Conservation (phyloP, 2,329 filamentous ascomycete species). For the Diaporthe destruens region DNA sequence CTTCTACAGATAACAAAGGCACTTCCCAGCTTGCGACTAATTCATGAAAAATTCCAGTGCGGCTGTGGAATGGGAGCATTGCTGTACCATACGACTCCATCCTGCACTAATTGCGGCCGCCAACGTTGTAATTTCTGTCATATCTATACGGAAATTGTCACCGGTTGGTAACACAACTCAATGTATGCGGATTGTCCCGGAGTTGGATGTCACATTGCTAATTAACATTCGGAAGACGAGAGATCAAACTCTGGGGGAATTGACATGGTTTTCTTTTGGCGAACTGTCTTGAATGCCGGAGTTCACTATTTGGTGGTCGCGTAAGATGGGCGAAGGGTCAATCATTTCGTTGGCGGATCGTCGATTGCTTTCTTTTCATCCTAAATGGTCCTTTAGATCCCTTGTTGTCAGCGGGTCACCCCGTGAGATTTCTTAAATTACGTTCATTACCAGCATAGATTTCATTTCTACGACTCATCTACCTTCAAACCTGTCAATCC, state of each 20-base stretch:
- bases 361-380: not conserved
- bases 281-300: not conserved
- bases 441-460: conserved; percentile 12
- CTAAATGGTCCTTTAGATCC: not conserved
- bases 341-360: not conserved
- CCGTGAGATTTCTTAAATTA: not conserved
- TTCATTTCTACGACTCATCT: not conserved
- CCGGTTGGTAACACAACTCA: not conserved
- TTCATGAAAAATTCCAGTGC: not conserved
- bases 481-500: not conserved
- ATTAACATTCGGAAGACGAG: not conserved
- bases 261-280: not conserved
- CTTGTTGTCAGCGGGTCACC: conserved; percentile 22
- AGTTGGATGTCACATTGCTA: not conserved
- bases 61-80: conserved; percentile 14
- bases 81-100: not conserved
- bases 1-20: not conserved
- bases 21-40: not conserved
- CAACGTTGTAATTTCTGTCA: not conserved
- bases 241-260: too few species aligned
- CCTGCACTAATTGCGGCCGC: conserved; percentile 7
- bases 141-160: not conserved
- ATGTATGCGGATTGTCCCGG: not conserved
- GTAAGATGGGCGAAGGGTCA: not conserved
- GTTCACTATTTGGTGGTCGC: not conserved